These are phyloP conservation scores for Coprinellus aureogranulatus DNA, from an alignment of 768 basidiomycete species.

Conservation along the genomic window DNA sequence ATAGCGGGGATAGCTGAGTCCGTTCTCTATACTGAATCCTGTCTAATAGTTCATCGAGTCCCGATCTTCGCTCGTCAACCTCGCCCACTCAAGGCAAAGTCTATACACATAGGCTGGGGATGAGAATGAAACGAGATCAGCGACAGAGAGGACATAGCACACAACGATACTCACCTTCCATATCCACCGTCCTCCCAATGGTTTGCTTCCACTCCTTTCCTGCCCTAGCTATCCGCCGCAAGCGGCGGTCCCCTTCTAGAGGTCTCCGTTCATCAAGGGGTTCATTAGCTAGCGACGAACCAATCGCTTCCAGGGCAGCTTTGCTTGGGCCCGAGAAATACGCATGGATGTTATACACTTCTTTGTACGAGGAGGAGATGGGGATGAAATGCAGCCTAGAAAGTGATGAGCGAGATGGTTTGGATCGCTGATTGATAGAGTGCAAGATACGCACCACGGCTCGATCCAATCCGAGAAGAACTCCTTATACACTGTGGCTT, in stretches of 20 bases:
- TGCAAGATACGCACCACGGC: constrained; percentile 17
- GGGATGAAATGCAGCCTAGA: constrained; percentile 93
- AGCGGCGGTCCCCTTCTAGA: constrained; percentile 64
- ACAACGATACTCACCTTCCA: constrained; percentile 70
- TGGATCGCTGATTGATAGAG: background rate
- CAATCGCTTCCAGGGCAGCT: constrained; percentile 42
- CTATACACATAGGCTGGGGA: constrained; percentile 73
- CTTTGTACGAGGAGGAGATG: constrained; percentile 77
- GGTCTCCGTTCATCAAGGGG: constrained; percentile 34
- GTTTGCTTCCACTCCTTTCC: constrained; percentile 93
- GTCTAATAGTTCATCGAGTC: constrained; percentile 53
- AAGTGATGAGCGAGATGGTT: background rate
- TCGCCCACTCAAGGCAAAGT: constrained; percentile 83
- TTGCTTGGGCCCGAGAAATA: constrained; percentile 87
- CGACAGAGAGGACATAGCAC: background rate
- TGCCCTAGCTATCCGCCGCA: constrained; percentile 82
- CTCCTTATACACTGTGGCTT: constrained; percentile 88
- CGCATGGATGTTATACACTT: constrained; percentile 91
- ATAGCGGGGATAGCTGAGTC: too few relatives aligned
- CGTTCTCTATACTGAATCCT: too few relatives aligned
- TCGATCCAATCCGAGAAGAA: constrained; percentile 76
- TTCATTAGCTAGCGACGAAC: background rate
- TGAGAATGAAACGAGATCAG: background rate
- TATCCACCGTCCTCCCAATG: constrained; percentile 79
- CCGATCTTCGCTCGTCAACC: constrained; percentile 82